Evolutionary conservation across 108 stramenopile species (phyloP).

Genomic region (Cyclotella baltica): DNA sequence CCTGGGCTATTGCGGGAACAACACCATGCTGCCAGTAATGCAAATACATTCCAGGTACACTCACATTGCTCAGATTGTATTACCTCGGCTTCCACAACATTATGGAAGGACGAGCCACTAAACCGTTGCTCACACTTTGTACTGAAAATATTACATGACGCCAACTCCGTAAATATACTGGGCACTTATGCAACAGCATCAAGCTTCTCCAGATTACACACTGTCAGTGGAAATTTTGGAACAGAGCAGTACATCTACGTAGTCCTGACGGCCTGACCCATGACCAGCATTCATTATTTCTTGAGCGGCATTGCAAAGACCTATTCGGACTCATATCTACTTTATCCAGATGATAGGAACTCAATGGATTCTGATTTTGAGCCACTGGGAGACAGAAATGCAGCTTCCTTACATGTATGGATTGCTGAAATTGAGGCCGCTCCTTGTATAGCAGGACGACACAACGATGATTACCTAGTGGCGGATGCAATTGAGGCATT

Average conservation of each 20-base stretch:
- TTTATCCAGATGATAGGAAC: neutral
- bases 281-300: neutral
- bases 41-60: neutral
- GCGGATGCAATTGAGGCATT: too few relatives aligned
- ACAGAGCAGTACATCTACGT: neutral
- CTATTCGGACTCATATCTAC: neutral
- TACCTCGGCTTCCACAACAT: neutral
- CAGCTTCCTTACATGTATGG: neutral
- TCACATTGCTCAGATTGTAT: neutral
- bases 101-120: neutral
- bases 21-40: neutral
- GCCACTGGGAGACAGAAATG: neutral
- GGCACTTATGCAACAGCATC: neutral
- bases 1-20: neutral
- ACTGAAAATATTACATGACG: neutral
- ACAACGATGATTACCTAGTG: neutral
- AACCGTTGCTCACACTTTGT: neutral
- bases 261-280: neutral
- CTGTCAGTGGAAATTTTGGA: neutral
- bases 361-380: neutral
- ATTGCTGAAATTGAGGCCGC: neutral
- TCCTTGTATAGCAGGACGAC: neutral
- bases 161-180: neutral
- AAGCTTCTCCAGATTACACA: neutral
- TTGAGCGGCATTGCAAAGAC: neutral